A percentile compares a stretch with the other conserved stretches of the same genome.
phyloP scores from a whole-genome alignment of 495 filamentous ascomycete species.

The Annulohypoxylon stygium region DNA sequence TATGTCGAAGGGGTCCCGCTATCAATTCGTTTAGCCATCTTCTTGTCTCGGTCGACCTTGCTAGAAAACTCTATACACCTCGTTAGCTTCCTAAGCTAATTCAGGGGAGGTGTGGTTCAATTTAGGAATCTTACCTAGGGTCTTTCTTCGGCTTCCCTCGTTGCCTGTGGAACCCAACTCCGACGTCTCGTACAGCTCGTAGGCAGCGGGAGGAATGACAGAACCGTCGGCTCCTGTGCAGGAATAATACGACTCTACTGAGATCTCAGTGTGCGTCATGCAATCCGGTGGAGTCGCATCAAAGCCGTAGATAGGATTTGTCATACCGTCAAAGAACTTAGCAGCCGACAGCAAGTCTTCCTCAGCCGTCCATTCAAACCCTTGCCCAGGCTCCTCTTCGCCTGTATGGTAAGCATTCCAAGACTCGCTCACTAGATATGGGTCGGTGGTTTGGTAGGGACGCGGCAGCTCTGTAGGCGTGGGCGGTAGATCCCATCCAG shows the following conservation, averaged over 20 bases:
- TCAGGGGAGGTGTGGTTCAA: neutral
- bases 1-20: neutral
- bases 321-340: constrained; percentile 42
- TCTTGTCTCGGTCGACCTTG: constrained; percentile 16
- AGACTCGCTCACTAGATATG: constrained; percentile 10
- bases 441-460: neutral
- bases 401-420: constrained; percentile 16
- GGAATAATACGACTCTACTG: constrained; percentile 43
- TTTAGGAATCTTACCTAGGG: constrained; percentile 32
- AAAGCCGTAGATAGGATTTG: constrained; percentile 23
- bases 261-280: constrained; percentile 43
- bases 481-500: constrained; percentile 6
- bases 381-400: constrained; percentile 15
- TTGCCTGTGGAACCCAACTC: constrained; percentile 5
- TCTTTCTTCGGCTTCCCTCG: neutral
- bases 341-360: constrained; percentile 39
- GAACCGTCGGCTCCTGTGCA: constrained; percentile 7
- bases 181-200: constrained; percentile 28
- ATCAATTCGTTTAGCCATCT: neutral
- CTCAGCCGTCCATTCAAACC: constrained; percentile 32
- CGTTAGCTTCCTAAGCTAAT: constrained; percentile 18
- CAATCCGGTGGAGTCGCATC: constrained; percentile 29
- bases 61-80: constrained; percentile 29
- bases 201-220: neutral
- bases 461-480: constrained; percentile 31